Base-by-base conservation (phyloP, 1,284 basidiomycete genomes). In the Athelia sp. region DNA sequence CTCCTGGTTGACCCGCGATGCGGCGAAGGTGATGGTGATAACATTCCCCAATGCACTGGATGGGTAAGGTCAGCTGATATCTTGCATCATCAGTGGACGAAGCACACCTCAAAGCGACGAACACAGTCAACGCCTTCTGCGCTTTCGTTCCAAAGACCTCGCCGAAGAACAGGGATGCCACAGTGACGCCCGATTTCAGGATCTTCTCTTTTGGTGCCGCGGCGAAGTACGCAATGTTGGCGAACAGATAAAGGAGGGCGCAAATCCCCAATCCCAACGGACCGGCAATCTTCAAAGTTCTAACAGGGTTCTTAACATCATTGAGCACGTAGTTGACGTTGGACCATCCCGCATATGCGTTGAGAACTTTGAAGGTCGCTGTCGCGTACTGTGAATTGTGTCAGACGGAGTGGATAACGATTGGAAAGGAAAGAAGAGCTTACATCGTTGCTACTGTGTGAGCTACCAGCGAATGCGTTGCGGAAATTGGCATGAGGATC, bases 181-280 rank as follows among this genome's bases (percentile, higher is more conserved):
- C 74, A 45, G 84, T 80, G 22, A 76, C 69, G 1, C 78, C 73
- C 38, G 82, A 81, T 15, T 63, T 67, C 2, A 84, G 57, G 32
- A 88, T 84, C 53, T 87, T 84, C 2, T 67, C 64, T 59, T 82
- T 85, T 9, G 79, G 78, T 3, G 87, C 80, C 2, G 79, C 85
- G 0, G 81, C 76, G 58, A 84, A 85, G 60, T 87, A 87, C 2
- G 84, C 81, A 15, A 82, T 62, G 46, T 82, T 81, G 3, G 75
- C 72, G 2, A 82, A 59, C 15, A 81, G 51, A 46, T 81, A 82
- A 11, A 80, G 59, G 2, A 66, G 48, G 0, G 76, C 67, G 31
- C 75, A 75, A 13, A 76, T 67, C 3, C 68, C 63, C 9, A 80
- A 56, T 2, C 76, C 80, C 6, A 81, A 66, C 0, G 77, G 76